A percentile compares a stretch with the other conserved stretches of the same genome.
Evolutionary conservation across 2,329 filamentous ascomycete species (phyloP).

Genomic region (Pyrenophora seminiperda): DNA sequence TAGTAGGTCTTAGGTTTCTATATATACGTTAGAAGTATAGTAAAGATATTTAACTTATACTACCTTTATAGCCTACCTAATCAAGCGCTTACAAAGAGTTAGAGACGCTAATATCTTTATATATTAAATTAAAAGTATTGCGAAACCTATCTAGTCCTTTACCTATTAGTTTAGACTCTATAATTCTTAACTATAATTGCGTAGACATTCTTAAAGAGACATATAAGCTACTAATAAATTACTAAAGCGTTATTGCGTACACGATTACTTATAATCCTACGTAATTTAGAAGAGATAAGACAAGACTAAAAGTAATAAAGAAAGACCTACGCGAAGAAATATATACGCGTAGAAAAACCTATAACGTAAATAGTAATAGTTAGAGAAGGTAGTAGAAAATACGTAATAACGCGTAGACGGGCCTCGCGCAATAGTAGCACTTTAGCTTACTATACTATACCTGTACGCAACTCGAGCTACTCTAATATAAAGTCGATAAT

Average conservation of each 20-base stretch:
- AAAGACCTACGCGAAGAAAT: not conserved
- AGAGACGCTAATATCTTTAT: not conserved
- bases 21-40: conserved; percentile 2
- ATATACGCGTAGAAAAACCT: not conserved
- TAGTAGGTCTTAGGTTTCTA: not conserved
- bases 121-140: conserved; percentile 6
- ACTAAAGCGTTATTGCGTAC: not conserved
- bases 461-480: too few relatives aligned
- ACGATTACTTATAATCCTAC: not conserved
- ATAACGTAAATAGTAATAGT: not conserved
- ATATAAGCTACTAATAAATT: not conserved
- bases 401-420: not conserved
- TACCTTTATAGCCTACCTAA: not conserved
- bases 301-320: not conserved
- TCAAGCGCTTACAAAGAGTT: not conserved
- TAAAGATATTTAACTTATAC: not conserved
- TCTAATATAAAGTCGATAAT: too few relatives aligned
- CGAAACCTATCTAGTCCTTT: conserved; percentile 16
- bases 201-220: conserved; percentile 7
- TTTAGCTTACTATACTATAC: too few relatives aligned
- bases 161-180: conserved; percentile 16
- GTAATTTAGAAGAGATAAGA: not conserved
- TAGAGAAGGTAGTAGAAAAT: not conserved
- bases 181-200: conserved; percentile 6
- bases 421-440: too few relatives aligned